Evolutionary conservation across 2,329 filamentous ascomycete genomes (phyloP).

Genomic region (Fusarium sp.): DNA sequence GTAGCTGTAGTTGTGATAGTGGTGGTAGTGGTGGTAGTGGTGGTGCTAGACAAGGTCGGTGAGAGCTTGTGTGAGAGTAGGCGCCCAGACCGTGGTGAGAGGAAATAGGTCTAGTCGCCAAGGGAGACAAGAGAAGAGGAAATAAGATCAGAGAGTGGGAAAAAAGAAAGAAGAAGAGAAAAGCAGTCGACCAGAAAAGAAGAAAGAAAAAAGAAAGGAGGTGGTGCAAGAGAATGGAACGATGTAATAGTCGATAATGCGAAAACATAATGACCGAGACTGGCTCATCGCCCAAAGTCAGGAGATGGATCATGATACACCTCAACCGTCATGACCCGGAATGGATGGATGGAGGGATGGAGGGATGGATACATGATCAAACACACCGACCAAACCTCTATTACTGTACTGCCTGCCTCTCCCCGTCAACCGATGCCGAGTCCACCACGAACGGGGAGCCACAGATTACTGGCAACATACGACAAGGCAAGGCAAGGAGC

Average conservation of each 20-base stretch:
- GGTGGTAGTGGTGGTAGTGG: neutral
- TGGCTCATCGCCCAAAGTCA: conserved; percentile 1
- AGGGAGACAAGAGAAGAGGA: conserved; percentile 5
- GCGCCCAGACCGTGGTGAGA: conserved; percentile 5
- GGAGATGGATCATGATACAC: conserved; percentile 30
- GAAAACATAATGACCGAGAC: neutral
- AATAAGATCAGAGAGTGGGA: neutral
- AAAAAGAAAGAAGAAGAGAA: neutral
- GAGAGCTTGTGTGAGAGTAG: conserved; percentile 11
- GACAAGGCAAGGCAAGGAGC: neutral
- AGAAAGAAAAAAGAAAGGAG: neutral
- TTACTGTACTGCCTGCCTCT: neutral
- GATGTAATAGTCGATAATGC: neutral
- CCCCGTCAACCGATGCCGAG: neutral
- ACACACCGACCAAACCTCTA: neutral
- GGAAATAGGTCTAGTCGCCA: conserved; percentile 8
- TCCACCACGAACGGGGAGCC: conserved; percentile 2
- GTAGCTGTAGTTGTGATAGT: neutral
- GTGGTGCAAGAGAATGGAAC: conserved; percentile 2
- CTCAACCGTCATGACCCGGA: conserved; percentile 2
- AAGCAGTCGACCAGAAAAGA: conserved; percentile 4
- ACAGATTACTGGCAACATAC: conserved; percentile 7
- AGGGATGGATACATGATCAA: conserved; percentile 1
- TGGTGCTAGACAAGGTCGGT: conserved; percentile 13
- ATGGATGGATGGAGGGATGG: neutral